Evolutionary conservation across 1,284 basidiomycete genomes (phyloP).

Genomic region (Laetiporus sulphureus): DNA sequence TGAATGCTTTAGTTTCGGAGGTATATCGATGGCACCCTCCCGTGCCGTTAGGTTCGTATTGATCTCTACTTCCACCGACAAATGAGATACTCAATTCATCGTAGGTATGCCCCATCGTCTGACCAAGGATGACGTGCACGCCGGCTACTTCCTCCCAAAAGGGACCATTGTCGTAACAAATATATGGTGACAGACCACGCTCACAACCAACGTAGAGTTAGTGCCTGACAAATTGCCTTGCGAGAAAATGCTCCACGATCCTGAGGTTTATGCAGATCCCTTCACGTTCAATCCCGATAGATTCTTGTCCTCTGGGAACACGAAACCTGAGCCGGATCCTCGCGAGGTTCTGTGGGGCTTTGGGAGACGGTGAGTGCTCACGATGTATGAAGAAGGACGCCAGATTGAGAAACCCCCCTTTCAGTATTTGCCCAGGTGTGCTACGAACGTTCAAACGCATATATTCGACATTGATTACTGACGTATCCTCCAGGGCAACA

Average conservation of each 20-base stretch:
- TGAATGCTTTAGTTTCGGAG: constrained; percentile 25
- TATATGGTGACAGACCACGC: constrained; percentile 12
- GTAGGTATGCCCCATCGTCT: constrained; percentile 16
- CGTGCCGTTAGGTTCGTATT: constrained; percentile 18
- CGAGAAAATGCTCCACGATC: constrained; percentile 26
- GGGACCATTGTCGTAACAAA: constrained; percentile 22
- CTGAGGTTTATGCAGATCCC: constrained; percentile 20
- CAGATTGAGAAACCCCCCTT: not conserved
- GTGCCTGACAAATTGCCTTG: not conserved
- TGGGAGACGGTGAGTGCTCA: constrained; percentile 11
- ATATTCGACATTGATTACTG: not conserved
- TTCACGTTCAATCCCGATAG: constrained; percentile 24
- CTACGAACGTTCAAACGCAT: not conserved
- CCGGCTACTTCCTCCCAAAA: constrained; percentile 24
- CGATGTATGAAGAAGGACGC: not conserved
- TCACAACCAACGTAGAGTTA: not conserved
- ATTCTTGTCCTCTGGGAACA: constrained; percentile 15
- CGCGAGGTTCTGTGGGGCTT: constrained; percentile 10
- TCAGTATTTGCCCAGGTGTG: constrained; percentile 9
- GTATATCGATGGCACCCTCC: constrained; percentile 23
- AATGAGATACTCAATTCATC: not conserved
- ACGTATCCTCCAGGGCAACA: constrained; percentile 11
- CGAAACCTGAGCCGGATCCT: constrained; percentile 10
- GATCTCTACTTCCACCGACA: not conserved
- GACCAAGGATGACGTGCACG: constrained; percentile 22